Evolutionary conservation across 257 asterid species (phyloP), one percentile per base, ranked within the genome.

Genomic region (Nicotiana obtusifolia): DNA sequence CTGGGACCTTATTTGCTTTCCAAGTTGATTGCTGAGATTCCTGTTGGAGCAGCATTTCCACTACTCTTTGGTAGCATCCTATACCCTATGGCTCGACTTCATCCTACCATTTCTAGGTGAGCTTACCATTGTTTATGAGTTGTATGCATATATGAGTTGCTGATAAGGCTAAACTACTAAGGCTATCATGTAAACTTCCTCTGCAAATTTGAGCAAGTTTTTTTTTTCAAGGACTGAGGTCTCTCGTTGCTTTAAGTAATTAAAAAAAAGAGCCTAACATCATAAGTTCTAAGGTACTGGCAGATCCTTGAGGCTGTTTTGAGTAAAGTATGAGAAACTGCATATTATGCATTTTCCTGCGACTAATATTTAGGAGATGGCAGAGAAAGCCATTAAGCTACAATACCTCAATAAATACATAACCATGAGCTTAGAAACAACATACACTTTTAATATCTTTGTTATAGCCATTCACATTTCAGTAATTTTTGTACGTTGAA

Each of bases 31-130:
- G 99, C 99, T 4, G 99, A 95, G 89, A 90, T 92, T 64, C 99
- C 99, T 52, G 81, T 95, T 77, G 98, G 99, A 84, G 99, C 99
- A 83, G 91, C 97, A 81, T 95, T 95, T 84, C 99, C 99, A 0
- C 87, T 95, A 88, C 97, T 94, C 81, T 95, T 94, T 84, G 99
- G 98, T 84, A 81, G 95, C 82, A 85, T 94, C 86, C 87, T 95
- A 87, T 95, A 95, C 84, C 99, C 99, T 84, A 95, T 95, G 98
- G 86, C 98, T 80, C 90, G 96, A 67, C 97, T 95, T 85, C 98
- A 92, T 85, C 98, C 97, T 4, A 57, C 93, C 84, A 53, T 95
- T 80, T 88, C 97, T 82, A 92, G 97, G 99, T 94, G 86, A 88
- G 85, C 65, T 76, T 89, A 68, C 86, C 62, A 4, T 44, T 24